Evolutionary conservation across 139 green algal genomes (phyloP).

Genomic region (Ulvella scutata): DNA sequence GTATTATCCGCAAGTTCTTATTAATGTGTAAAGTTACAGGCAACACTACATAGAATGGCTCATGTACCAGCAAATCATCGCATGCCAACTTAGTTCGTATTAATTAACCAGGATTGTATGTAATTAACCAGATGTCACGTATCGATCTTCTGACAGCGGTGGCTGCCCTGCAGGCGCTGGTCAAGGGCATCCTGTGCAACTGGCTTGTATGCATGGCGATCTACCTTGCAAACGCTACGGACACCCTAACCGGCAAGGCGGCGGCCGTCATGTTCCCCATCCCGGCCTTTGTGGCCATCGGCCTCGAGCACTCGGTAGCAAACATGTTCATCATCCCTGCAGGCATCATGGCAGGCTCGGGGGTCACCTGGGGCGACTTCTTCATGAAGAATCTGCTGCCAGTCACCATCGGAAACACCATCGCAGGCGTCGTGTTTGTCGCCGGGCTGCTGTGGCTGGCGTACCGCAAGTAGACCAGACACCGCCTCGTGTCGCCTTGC

Average conservation of each 20-base stretch:
- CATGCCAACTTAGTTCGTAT: no score
- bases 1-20: no score
- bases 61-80: no score
- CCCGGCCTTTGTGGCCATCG: constrained; percentile 66
- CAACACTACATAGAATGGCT: no score
- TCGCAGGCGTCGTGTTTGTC: constrained; percentile 52
- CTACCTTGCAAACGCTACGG: constrained; percentile 47
- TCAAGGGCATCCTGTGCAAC: constrained; percentile 64
- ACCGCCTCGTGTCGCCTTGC: no score
- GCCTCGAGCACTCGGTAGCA: constrained; percentile 68
- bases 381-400: constrained; percentile 66
- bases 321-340: constrained; percentile 66
- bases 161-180: constrained; percentile 29
- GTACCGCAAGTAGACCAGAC: neutral
- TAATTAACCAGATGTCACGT: neutral
- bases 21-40: no score
- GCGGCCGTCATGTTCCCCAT: constrained; percentile 59
- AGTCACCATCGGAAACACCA: constrained; percentile 78
- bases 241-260: constrained; percentile 58
- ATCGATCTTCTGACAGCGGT: neutral
- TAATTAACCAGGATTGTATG: no score
- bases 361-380: constrained; percentile 52
- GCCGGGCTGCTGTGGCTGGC: constrained; percentile 7
- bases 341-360: constrained; percentile 34
- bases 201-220: constrained; percentile 84